Percentiles rank a stretch among this genome's conserved stretches.
Evolutionary conservation across 1,284 basidiomycete species (phyloP).

Genomic region (Leccinum ponderosum): DNA sequence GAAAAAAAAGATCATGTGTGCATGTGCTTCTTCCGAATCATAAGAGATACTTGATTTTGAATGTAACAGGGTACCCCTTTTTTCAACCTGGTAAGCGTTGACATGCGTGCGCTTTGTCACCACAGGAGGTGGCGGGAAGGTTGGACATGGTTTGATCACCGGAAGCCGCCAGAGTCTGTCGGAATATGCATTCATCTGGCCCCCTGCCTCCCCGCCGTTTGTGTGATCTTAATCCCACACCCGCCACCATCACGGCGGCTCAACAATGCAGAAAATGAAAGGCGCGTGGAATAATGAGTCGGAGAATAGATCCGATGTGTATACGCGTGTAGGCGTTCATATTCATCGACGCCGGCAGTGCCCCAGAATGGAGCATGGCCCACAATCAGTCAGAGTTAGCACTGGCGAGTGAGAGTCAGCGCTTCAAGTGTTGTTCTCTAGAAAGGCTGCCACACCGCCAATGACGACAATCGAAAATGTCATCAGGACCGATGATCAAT

Average conservation of each 20-base stretch:
- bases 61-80: not conserved
- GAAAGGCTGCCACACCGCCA: constrained; percentile 11
- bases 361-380: constrained; percentile 2
- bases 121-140: not conserved
- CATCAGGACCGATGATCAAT: not conserved
- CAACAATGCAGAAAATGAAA: constrained; percentile 19
- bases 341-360: constrained; percentile 4
- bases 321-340: constrained; percentile 4
- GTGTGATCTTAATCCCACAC: constrained; percentile 1
- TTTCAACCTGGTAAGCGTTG: not conserved
- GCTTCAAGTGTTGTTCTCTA: constrained; percentile 1
- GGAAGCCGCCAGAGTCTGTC: not conserved
- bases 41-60: not conserved
- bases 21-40: not conserved
- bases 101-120: not conserved
- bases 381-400: not conserved
- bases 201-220: not conserved
- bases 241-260: constrained; percentile 8
- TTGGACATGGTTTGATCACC: constrained; percentile 16
- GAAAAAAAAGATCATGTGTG: not conserved
- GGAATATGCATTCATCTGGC: not conserved
- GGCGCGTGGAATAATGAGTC: constrained; percentile 11
- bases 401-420: not conserved
- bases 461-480: constrained; percentile 13
- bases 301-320: not conserved